Percentiles rank a stretch among this genome's conserved stretches.
Conservation (phyloP, 148 eudicot species). For the Pharnaceum exiguum region DNA sequence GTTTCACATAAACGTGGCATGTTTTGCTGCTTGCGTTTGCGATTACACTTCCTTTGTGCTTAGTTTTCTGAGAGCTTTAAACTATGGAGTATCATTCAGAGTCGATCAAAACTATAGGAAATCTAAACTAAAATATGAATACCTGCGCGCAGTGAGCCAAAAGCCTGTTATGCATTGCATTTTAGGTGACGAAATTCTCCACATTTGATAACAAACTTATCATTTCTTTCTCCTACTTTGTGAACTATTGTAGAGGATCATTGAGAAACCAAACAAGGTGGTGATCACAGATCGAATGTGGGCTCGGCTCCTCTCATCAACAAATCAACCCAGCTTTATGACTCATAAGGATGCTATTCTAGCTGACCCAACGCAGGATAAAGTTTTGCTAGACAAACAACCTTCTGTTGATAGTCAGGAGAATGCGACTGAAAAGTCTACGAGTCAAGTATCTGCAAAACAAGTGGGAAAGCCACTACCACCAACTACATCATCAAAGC, state of each 20-base stretch:
- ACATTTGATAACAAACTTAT: too few relatives aligned
- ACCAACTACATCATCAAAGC: slow-evolving; percentile 8
- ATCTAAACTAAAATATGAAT: too few relatives aligned
- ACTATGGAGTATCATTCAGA: too few relatives aligned
- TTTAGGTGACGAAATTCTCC: too few relatives aligned
- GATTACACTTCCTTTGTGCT: too few relatives aligned
- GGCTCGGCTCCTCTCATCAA: slow-evolving; percentile 56
- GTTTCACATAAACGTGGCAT: neutral
- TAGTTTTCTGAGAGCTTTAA: too few relatives aligned
- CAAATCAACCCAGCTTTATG: slow-evolving; percentile 52
- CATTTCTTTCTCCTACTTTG: neutral
- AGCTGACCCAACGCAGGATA: slow-evolving; percentile 39
- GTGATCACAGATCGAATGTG: slow-evolving; percentile 67
- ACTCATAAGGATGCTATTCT: slow-evolving; percentile 16
- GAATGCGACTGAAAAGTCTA: neutral
- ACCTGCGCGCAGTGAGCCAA: too few relatives aligned
- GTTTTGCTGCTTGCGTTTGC: too few relatives aligned
- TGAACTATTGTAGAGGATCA: slow-evolving; percentile 57
- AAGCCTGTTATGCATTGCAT: too few relatives aligned
- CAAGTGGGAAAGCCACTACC: neutral
- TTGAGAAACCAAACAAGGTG: slow-evolving; percentile 55
- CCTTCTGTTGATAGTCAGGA: slow-evolving; percentile 3
- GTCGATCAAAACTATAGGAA: too few relatives aligned
- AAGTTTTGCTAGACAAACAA: slow-evolving; percentile 19
- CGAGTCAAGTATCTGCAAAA: neutral